These are phyloP conservation scores for Boletus sp. DNA, from an alignment of 768 basidiomycete genomes.

Conservation along the genomic window DNA sequence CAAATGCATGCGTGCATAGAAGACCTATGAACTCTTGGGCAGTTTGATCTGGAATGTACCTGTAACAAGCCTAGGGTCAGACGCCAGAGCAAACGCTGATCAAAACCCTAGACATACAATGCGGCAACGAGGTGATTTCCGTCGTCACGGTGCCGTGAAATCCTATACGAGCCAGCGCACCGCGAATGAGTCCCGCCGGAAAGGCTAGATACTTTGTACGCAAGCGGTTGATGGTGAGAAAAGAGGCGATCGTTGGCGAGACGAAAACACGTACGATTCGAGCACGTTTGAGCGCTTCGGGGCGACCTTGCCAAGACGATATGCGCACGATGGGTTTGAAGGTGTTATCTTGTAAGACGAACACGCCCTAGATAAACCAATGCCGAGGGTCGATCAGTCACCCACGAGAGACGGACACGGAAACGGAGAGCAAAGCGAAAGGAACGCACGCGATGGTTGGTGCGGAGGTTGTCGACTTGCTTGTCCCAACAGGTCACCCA, in stretches of 20 bases:
- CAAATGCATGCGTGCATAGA: neutral
- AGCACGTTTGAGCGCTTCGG: slow-evolving; percentile 69
- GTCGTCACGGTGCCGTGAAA: slow-evolving; percentile 71
- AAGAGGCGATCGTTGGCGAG: neutral
- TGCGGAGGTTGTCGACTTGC: slow-evolving; percentile 93
- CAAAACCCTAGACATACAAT: slow-evolving; percentile 55
- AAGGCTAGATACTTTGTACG: slow-evolving; percentile 76
- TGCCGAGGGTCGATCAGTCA: neutral
- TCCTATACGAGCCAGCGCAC: slow-evolving; percentile 77
- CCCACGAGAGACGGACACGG: neutral
- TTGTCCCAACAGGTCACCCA: slow-evolving; percentile 92
- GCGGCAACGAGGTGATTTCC: slow-evolving; percentile 79
- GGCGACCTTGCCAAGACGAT: slow-evolving; percentile 76
- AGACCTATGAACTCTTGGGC: slow-evolving; percentile 49
- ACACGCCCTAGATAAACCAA: slow-evolving; percentile 66
- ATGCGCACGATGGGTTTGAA: slow-evolving; percentile 84
- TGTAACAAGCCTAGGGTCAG: slow-evolving; percentile 24
- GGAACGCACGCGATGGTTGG: slow-evolving; percentile 80
- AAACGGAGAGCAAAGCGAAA: neutral
- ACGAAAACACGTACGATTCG: slow-evolving; percentile 55
- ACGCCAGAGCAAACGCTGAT: neutral
- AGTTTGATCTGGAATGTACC: slow-evolving; percentile 85
- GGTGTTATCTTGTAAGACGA: slow-evolving; percentile 87
- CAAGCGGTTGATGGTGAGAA: too few species aligned
- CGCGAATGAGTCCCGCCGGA: slow-evolving; percentile 81